phyloP scores from a whole-genome alignment of 768 basidiomycete genomes.

The Rossbeevera mucosa region DNA sequence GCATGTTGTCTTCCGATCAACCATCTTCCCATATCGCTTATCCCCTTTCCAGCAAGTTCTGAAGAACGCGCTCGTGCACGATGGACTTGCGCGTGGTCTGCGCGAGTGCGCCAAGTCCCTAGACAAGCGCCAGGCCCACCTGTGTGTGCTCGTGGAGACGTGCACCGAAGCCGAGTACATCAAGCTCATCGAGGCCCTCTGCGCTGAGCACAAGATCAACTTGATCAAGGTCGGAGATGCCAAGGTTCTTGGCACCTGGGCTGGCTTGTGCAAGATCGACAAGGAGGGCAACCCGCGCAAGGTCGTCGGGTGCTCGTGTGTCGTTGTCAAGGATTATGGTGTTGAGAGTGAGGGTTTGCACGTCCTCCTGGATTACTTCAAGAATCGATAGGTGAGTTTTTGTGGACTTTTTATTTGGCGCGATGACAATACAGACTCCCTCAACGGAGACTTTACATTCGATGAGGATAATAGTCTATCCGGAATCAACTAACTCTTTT shows the following conservation, averaged over 20 bases:
- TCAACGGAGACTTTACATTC: constrained; percentile 67
- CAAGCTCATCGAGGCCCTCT: constrained; percentile 99
- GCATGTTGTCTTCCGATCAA: constrained; percentile 35
- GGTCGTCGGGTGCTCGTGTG: constrained; percentile 88
- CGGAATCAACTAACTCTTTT: constrained; percentile 37
- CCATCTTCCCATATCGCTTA: neutral
- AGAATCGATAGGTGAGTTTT: constrained; percentile 65
- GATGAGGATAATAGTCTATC: constrained; percentile 50
- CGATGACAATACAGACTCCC: constrained; percentile 93
- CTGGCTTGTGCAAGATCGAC: constrained; percentile 99
- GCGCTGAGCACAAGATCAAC: constrained; percentile 99
- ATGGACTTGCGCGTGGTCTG: constrained; percentile 96
- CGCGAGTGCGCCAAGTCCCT: constrained; percentile 97
- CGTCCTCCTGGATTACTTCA: constrained; percentile 94
- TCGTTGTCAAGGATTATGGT: constrained; percentile 98
- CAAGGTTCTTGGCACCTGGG: constrained; percentile 97
- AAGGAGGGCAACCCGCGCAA: constrained; percentile 98
- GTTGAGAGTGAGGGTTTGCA: constrained; percentile 92
- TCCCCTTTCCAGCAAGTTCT: constrained; percentile 77
- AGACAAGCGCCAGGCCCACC: constrained; percentile 97
- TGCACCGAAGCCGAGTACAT: constrained; percentile 99
- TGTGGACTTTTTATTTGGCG: constrained; percentile 6
- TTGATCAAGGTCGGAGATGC: constrained; percentile 98
- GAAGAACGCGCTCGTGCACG: constrained; percentile 98
- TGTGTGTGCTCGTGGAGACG: constrained; percentile 98